Conservation (phyloP, 2,329 filamentous ascomycete species). For the Fusarium sp. region DNA sequence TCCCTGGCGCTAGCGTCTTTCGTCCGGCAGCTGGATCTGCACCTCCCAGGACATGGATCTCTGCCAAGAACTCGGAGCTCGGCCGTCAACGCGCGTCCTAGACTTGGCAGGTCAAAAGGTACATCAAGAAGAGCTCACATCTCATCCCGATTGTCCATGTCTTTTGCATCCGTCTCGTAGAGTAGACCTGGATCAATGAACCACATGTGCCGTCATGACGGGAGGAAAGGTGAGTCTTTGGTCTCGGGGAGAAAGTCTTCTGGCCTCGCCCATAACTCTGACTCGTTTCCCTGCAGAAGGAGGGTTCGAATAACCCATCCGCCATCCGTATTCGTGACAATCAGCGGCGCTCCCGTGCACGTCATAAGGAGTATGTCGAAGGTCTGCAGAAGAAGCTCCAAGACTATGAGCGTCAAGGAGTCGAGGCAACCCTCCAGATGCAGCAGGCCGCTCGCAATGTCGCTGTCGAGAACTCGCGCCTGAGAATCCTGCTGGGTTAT, state of each 20-base stretch:
- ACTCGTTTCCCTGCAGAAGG: constrained; percentile 39
- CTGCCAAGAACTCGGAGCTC: constrained; percentile 43
- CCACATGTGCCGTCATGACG: constrained; percentile 37
- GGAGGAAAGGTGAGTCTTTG: constrained; percentile 44
- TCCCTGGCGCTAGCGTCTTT: constrained; percentile 40
- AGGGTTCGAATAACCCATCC: constrained; percentile 45
- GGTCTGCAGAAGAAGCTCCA: constrained; percentile 56
- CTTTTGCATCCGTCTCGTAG: constrained; percentile 37
- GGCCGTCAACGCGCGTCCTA: constrained; percentile 44
- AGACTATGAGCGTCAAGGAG: constrained; percentile 57
- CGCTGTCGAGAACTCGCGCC: constrained; percentile 56
- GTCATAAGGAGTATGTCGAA: constrained; percentile 59
- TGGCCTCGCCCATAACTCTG: constrained; percentile 21
- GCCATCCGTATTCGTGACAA: constrained; percentile 58
- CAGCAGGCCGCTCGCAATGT: constrained; percentile 61
- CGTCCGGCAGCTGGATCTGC: constrained; percentile 43
- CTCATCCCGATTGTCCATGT: constrained; percentile 39
- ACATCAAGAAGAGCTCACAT: constrained; percentile 42
- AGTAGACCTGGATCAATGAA: constrained; percentile 38
- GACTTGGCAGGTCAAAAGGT: constrained; percentile 43
- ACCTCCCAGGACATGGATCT: constrained; percentile 43
- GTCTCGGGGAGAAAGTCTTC: constrained; percentile 16
- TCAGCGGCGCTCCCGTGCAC: constrained; percentile 61
- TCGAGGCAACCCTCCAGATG: constrained; percentile 61
- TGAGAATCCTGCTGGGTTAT: constrained; percentile 54